These are phyloP conservation scores for Lactarius sp. DNA, from an alignment of 768 basidiomycete species.

Conservation along the genomic window DNA sequence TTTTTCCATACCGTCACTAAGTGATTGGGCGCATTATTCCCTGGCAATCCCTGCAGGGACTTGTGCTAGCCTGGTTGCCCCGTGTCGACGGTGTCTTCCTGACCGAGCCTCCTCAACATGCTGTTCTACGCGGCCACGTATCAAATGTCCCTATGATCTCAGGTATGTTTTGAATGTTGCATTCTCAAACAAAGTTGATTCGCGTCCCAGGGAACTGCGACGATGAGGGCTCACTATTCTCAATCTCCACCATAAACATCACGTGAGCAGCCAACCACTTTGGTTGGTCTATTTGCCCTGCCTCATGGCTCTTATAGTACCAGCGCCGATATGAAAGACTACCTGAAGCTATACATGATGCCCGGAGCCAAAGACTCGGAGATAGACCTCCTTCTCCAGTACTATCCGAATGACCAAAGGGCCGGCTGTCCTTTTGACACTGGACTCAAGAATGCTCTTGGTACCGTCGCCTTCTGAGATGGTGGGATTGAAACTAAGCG, in stretches of 20 bases:
- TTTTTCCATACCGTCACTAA: no score
- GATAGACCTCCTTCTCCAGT: conserved; percentile 23
- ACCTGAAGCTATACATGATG: conserved; percentile 27
- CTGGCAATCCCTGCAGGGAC: conserved; percentile 28
- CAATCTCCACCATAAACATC: conserved; percentile 30
- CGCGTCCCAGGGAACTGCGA: conserved; percentile 45
- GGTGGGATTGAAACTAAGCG: not conserved
- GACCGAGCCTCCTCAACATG: conserved; percentile 24
- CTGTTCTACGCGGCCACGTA: conserved; percentile 25
- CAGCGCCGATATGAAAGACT: conserved; percentile 2
- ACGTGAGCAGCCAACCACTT: conserved; percentile 27
- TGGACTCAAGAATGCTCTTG: conserved; percentile 27
- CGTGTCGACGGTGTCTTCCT: conserved; percentile 30
- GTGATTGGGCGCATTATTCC: not conserved
- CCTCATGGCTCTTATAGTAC: not conserved
- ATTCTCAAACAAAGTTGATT: not conserved
- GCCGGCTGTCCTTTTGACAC: conserved; percentile 25
- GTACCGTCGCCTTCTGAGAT: conserved; percentile 24
- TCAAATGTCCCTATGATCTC: conserved; percentile 27
- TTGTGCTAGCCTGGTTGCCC: conserved; percentile 28
- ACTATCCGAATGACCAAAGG: conserved; percentile 26
- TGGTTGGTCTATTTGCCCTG: not conserved
- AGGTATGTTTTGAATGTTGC: conserved; percentile 14
- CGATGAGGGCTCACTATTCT: conserved; percentile 52
- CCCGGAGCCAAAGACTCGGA: conserved; percentile 24